Conservation (phyloP, 2,329 filamentous ascomycete species). For the Ramularia endophylla region DNA sequence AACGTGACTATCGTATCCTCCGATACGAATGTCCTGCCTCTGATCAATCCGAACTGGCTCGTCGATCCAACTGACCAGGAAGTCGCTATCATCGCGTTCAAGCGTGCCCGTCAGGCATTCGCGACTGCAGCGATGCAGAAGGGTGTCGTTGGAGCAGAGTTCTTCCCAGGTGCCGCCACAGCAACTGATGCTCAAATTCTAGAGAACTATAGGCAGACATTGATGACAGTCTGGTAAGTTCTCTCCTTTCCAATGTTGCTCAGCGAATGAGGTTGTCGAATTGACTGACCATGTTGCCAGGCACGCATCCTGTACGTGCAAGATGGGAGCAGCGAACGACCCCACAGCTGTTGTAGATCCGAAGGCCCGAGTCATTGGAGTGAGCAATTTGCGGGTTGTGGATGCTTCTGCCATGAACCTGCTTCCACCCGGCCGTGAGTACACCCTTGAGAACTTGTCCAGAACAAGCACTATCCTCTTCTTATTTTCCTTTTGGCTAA, state of each 20-base stretch:
- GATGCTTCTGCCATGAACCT: conserved; percentile 56
- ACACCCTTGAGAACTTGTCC: too few relatives aligned
- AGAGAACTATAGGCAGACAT: conserved; percentile 7
- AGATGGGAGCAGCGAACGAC: not conserved
- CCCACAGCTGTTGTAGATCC: conserved; percentile 40
- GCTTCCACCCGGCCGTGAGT: too few relatives aligned
- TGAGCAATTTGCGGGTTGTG: conserved; percentile 52
- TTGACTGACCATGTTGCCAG: too few relatives aligned
- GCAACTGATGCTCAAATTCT: conserved; percentile 10
- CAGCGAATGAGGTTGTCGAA: too few relatives aligned
- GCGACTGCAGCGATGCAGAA: conserved; percentile 19
- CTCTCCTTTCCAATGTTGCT: too few relatives aligned
- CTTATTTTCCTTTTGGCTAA: too few relatives aligned
- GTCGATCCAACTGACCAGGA: conserved; percentile 28
- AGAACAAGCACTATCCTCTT: too few relatives aligned
- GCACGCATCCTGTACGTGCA: conserved; percentile 1
- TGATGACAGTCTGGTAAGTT: conserved; percentile 5
- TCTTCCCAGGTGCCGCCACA: conserved; percentile 13
- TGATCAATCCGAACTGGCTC: conserved; percentile 32
- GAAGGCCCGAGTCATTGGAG: conserved; percentile 51
- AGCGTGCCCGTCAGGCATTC: conserved; percentile 29
- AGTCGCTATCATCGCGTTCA: conserved; percentile 30
- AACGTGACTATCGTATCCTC: conserved; percentile 4
- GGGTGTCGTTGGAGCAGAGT: conserved; percentile 9
- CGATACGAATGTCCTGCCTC: conserved; percentile 15